Percentiles rank a stretch among this genome's conserved stretches.
phyloP scores from a whole-genome alignment of 1,139 yeast genomes.

The Candida sanyaensis region DNA sequence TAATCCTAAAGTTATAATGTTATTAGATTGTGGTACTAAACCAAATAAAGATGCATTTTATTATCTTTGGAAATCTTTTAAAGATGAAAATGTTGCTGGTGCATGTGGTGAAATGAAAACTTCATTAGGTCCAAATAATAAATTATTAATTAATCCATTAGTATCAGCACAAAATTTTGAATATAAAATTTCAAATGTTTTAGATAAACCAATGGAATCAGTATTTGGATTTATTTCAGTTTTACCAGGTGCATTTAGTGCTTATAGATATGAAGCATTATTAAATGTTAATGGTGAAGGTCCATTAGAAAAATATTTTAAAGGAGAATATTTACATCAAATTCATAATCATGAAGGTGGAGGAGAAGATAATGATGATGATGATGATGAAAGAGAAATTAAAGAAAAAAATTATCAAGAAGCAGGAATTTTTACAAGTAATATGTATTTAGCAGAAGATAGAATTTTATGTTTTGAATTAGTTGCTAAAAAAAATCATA shows the following conservation, averaged over 20 bases:
- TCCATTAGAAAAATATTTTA: constrained; percentile 76
- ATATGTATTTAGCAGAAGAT: constrained; percentile 87
- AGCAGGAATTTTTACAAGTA: constrained; percentile 73
- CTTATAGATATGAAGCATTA: constrained; percentile 72
- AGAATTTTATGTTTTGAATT: constrained; percentile 80
- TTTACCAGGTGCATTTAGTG: constrained; percentile 87
- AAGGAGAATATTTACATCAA: constrained; percentile 71
- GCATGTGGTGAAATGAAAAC: constrained; percentile 87
- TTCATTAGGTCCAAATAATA: constrained; percentile 58
- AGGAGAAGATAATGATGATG: constrained; percentile 38
- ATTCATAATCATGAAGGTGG: constrained; percentile 31
- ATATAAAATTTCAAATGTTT: constrained; percentile 77
- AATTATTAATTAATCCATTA: constrained; percentile 64
- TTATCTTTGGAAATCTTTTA: constrained; percentile 74
- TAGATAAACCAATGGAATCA: constrained; percentile 83
- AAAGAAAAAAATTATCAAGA: constrained; percentile 46
- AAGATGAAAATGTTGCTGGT: constrained; percentile 78
- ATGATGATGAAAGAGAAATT: constrained; percentile 45
- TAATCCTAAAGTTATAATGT: constrained; percentile 68
- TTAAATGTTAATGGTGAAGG: constrained; percentile 66
- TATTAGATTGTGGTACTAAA: constrained; percentile 79
- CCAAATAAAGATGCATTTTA: constrained; percentile 74
- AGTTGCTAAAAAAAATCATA: constrained; percentile 64
- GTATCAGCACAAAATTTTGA: constrained; percentile 87
- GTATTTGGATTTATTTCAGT: constrained; percentile 82